These are phyloP conservation scores for Xylaria sp. DNA, from an alignment of 2,329 filamentous ascomycete genomes.

Conservation along the genomic window DNA sequence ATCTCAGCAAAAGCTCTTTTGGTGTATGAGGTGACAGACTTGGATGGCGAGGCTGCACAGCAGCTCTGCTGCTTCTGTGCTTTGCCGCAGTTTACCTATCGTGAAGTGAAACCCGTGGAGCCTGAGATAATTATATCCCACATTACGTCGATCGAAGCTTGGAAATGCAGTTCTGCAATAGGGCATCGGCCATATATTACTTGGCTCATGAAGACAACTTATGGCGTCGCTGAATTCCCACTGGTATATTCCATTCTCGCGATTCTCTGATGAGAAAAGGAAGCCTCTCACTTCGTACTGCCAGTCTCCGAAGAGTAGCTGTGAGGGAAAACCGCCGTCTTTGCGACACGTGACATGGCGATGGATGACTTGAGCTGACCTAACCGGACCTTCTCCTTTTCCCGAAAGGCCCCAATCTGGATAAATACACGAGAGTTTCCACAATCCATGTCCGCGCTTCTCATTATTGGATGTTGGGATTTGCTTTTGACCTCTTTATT, in stretches of 20 bases:
- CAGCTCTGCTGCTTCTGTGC: too few species aligned
- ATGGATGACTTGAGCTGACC: constrained; percentile 3
- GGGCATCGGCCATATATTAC: background rate
- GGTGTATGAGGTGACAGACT: too few species aligned
- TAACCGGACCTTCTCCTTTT: constrained; percentile 16
- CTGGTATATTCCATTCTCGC: background rate
- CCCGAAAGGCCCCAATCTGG: constrained; percentile 25
- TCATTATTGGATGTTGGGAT: constrained; percentile 15
- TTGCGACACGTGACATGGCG: constrained; percentile 14
- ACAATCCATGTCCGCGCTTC: constrained; percentile 8
- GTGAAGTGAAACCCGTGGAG: background rate
- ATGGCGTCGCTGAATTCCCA: background rate
- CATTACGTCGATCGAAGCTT: background rate
- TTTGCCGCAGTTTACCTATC: too few species aligned
- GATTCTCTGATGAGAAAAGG: background rate
- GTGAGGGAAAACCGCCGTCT: too few species aligned
- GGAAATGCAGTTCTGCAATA: background rate
- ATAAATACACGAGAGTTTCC: constrained; percentile 27
- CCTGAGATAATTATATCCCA: background rate
- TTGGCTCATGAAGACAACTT: background rate
- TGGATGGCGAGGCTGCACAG: too few species aligned
- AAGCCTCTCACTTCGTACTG: background rate
- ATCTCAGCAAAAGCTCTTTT: too few species aligned
- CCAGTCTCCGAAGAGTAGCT: too few species aligned
- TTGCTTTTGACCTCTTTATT: background rate